Conservation (phyloP, 768 basidiomycete genomes). For the Suillus decipiens region DNA sequence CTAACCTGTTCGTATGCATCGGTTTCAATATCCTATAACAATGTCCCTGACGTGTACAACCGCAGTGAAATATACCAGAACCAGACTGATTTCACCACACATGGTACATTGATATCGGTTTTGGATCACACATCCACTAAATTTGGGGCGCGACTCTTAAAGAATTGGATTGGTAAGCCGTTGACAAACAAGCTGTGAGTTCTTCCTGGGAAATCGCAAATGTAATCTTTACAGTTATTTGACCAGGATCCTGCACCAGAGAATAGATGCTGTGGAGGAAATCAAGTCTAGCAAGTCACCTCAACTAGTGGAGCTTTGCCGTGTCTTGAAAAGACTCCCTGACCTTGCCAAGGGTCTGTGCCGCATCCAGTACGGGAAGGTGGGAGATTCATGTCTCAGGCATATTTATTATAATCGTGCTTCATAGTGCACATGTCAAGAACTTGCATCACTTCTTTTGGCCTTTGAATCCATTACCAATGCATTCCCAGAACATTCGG, state of each 20-base stretch:
- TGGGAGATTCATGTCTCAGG: slow-evolving; percentile 32
- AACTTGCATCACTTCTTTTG: slow-evolving; percentile 72
- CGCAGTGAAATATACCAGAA: slow-evolving; percentile 87
- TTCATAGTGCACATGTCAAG: slow-evolving; percentile 75
- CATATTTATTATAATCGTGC: background rate
- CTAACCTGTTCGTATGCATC: slow-evolving; percentile 57
- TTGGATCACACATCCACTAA: slow-evolving; percentile 86
- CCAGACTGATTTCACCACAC: slow-evolving; percentile 72
- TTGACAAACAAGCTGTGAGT: slow-evolving; percentile 58
- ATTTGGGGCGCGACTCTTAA: slow-evolving; percentile 84
- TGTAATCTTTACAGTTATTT: slow-evolving; percentile 7
- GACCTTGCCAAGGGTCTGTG: slow-evolving; percentile 87
- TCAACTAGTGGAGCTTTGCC: slow-evolving; percentile 64
- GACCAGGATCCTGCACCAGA: slow-evolving; percentile 66
- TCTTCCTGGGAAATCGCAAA: background rate
- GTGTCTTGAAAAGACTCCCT: slow-evolving; percentile 72
- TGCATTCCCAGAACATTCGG: slow-evolving; percentile 54
- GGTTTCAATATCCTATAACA: background rate
- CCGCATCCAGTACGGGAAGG: slow-evolving; percentile 90
- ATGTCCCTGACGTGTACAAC: background rate
- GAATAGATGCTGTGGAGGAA: slow-evolving; percentile 86
- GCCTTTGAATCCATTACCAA: slow-evolving; percentile 72
- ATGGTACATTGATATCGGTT: slow-evolving; percentile 82
- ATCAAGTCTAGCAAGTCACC: slow-evolving; percentile 64
- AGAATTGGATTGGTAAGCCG: slow-evolving; percentile 86